These are phyloP conservation scores for Cyclanthera cordifolia DNA, from an alignment of 306 rosid genomes.

Conservation along the genomic window DNA sequence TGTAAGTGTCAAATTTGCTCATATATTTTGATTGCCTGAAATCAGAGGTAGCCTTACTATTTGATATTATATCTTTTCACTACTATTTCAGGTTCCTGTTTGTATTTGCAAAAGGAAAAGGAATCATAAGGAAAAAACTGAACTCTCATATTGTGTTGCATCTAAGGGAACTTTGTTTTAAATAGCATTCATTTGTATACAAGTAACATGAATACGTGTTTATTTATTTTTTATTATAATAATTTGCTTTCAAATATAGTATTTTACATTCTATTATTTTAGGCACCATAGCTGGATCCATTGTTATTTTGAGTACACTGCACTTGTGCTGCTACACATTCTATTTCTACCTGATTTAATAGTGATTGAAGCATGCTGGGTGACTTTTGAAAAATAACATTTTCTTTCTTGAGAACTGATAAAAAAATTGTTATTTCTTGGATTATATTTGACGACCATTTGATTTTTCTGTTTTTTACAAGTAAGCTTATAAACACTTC, in stretches of 20 bases:
- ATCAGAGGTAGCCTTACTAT: too few relatives aligned
- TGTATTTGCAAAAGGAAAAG: neutral
- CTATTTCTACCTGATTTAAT: neutral
- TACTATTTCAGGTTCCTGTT: neutral
- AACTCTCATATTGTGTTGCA: neutral
- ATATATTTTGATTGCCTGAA: too few relatives aligned
- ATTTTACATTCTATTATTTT: neutral
- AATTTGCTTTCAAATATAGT: too few relatives aligned
- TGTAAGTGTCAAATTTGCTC: too few relatives aligned
- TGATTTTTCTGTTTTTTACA: too few relatives aligned
- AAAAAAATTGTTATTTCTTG: too few relatives aligned
- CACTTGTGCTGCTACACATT: neutral
- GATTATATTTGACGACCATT: too few relatives aligned
- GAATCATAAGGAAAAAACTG: neutral
- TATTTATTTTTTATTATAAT: too few relatives aligned
- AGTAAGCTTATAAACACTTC: too few relatives aligned
- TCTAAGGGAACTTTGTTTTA: neutral
- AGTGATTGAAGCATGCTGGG: neutral
- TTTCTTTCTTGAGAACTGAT: neutral
- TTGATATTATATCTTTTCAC: neutral
- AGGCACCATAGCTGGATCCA: neutral
- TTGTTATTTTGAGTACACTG: slow-evolving; percentile 3
- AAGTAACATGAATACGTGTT: too few relatives aligned
- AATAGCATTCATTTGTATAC: neutral
- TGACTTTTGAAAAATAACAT: neutral